These are phyloP conservation scores for Gamsiella multidivaricata DNA, from an alignment of 192 early-diverging fungal genomes.

Conservation along the genomic window DNA sequence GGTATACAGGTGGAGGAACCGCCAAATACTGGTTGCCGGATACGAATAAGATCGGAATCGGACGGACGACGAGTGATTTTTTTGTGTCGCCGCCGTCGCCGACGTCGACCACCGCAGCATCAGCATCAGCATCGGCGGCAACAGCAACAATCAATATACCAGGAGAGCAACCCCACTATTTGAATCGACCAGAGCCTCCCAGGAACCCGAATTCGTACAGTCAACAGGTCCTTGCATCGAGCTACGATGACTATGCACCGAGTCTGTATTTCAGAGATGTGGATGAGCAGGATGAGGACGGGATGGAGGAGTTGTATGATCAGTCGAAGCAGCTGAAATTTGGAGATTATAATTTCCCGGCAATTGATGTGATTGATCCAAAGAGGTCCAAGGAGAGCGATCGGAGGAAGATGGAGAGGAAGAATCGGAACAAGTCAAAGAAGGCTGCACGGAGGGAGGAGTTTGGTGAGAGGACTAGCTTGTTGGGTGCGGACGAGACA, in stretches of 20 bases:
- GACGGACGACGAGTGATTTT: conserved; percentile 56
- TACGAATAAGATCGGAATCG: conserved; percentile 61
- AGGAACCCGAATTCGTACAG: conserved; percentile 32
- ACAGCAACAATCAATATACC: conserved; percentile 69
- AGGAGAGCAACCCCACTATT: too few species aligned
- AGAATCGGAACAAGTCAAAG: conserved; percentile 40
- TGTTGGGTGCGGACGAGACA: conserved; percentile 9
- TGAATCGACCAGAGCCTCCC: conserved; percentile 19
- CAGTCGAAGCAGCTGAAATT: conserved; percentile 58
- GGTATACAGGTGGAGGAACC: conserved; percentile 62
- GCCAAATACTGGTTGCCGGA: conserved; percentile 66
- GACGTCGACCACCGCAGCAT: neutral
- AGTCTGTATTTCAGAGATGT: conserved; percentile 38
- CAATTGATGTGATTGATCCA: conserved; percentile 55
- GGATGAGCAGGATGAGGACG: conserved; percentile 49
- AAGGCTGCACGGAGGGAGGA: too few species aligned
- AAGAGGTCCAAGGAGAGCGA: conserved; percentile 47
- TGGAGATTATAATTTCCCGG: conserved; percentile 69
- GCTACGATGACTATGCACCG: conserved; percentile 27
- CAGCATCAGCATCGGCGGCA: conserved; percentile 62
- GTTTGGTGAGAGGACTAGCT: conserved; percentile 12
- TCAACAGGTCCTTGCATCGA: conserved; percentile 25
- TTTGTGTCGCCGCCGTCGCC: neutral
- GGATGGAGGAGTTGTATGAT: conserved; percentile 56
- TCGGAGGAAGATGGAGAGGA: conserved; percentile 43